These are phyloP conservation scores for Globisporangium spiculum DNA, from an alignment of 352 stramenopile genomes.

Conservation along the genomic window DNA sequence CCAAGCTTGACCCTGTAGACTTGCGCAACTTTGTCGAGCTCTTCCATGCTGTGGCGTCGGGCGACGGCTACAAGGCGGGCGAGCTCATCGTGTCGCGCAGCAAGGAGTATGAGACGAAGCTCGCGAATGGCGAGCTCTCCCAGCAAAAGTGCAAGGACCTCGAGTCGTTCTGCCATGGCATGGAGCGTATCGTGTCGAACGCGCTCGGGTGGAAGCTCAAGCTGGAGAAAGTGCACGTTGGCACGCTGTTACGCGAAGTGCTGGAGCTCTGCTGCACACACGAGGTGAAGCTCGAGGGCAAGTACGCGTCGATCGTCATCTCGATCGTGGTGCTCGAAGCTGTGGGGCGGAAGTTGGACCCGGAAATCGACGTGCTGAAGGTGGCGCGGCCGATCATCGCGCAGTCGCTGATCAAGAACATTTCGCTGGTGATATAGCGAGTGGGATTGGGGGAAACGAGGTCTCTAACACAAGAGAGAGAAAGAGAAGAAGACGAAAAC, in stretches of 20 bases:
- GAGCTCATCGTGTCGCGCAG: conserved; percentile 72
- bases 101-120: conserved; percentile 31
- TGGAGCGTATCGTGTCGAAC: conserved; percentile 72
- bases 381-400: conserved; percentile 92
- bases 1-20: conserved; percentile 68
- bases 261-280: conserved; percentile 91
- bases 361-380: conserved; percentile 86
- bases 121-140: conserved; percentile 26
- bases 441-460: neutral
- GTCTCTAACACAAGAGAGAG: neutral
- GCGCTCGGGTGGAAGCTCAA: conserved; percentile 58
- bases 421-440: conserved; percentile 7
- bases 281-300: conserved; percentile 92
- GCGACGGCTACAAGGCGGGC: conserved; percentile 77
- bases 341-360: conserved; percentile 87
- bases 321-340: conserved; percentile 94
- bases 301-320: conserved; percentile 93
- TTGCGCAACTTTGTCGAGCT: conserved; percentile 85
- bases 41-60: conserved; percentile 77
- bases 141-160: conserved; percentile 66
- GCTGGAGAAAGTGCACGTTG: conserved; percentile 76
- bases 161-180: conserved; percentile 66
- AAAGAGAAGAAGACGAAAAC: conserved; percentile 1
- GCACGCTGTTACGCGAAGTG: conserved; percentile 64
- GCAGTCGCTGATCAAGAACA: conserved; percentile 89